Percentiles rank a stretch among this genome's conserved stretches.
Evolutionary conservation across 2,329 filamentous ascomycete species (phyloP).

Genomic region (Fusarium nodosum): DNA sequence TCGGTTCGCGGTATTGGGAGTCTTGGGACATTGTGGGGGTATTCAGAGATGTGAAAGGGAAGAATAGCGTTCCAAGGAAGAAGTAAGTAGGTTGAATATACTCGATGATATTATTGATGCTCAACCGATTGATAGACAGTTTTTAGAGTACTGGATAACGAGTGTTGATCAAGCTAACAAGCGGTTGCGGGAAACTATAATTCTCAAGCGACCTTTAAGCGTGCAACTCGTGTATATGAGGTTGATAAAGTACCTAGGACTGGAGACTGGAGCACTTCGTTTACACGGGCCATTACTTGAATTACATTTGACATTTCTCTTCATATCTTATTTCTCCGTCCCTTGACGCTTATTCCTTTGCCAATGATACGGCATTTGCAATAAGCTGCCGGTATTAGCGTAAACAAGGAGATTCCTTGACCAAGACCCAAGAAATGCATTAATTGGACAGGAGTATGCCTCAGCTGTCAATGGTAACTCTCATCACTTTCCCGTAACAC

Average conservation of each 20-base stretch:
- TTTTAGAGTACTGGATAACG: not conserved
- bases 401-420: not conserved
- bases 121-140: not conserved
- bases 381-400: not conserved
- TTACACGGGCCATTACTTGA: not conserved
- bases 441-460: not conserved
- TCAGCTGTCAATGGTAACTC: not conserved
- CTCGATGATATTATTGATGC: not conserved
- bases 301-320: not conserved
- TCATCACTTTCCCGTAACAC: not conserved
- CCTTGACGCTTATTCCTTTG: not conserved
- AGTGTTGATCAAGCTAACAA: not conserved
- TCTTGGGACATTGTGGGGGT: not conserved
- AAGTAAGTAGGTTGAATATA: not conserved
- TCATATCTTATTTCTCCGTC: not conserved
- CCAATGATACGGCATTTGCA: not conserved
- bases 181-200: not conserved
- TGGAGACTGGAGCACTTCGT: not conserved
- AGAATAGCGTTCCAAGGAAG: not conserved
- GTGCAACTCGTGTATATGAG: not conserved
- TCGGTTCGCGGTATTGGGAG: constrained; percentile 12
- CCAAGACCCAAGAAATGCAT: not conserved
- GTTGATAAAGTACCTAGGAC: not conserved
- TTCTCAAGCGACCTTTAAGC: not conserved
- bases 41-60: no score